These are phyloP conservation scores for Cerrena zonata DNA, from an alignment of 1,284 basidiomycete species.

Conservation along the genomic window DNA sequence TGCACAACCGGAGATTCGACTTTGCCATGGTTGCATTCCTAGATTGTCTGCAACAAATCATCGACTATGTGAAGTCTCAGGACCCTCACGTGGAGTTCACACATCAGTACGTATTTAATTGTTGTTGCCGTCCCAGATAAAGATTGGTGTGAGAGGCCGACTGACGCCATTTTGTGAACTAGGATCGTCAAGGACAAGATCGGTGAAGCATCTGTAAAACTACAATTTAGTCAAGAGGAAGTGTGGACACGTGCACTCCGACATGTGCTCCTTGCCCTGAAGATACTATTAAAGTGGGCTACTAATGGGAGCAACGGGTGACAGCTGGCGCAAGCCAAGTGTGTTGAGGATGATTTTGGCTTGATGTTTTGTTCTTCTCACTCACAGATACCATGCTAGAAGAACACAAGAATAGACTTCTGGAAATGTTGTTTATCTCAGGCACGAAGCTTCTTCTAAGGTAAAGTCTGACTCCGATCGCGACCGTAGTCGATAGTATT, in stretches of 20 bases:
- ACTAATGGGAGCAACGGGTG: slow-evolving; percentile 65
- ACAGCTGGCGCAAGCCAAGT: no score
- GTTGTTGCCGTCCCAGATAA: slow-evolving; percentile 10
- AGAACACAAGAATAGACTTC: no score
- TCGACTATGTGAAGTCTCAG: slow-evolving; percentile 74
- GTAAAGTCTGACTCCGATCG: no score
- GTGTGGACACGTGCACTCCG: slow-evolving; percentile 91
- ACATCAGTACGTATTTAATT: slow-evolving; percentile 63
- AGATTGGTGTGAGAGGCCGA: slow-evolving; percentile 10
- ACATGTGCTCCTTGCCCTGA: slow-evolving; percentile 84
- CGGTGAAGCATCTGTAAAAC: slow-evolving; percentile 88
- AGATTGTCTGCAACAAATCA: slow-evolving; percentile 87
- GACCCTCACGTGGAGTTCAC: slow-evolving; percentile 76
- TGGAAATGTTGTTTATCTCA: no score
- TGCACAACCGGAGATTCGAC: slow-evolving; percentile 94
- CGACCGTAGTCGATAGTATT: no score
- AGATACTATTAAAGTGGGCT: slow-evolving; percentile 79
- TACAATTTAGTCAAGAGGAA: slow-evolving; percentile 93
- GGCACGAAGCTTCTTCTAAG: no score
- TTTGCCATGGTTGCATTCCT: slow-evolving; percentile 93
- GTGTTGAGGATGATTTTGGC: no score
- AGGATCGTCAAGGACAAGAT: slow-evolving; percentile 94
- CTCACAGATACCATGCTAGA: no score
- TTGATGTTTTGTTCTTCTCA: no score
- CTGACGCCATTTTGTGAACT: slow-evolving; percentile 7